A percentile compares a stretch with the other conserved stretches of the same genome.
These are phyloP conservation scores for Gonium pectorale DNA, from an alignment of 139 green algal genomes.

Conservation along the genomic window DNA sequence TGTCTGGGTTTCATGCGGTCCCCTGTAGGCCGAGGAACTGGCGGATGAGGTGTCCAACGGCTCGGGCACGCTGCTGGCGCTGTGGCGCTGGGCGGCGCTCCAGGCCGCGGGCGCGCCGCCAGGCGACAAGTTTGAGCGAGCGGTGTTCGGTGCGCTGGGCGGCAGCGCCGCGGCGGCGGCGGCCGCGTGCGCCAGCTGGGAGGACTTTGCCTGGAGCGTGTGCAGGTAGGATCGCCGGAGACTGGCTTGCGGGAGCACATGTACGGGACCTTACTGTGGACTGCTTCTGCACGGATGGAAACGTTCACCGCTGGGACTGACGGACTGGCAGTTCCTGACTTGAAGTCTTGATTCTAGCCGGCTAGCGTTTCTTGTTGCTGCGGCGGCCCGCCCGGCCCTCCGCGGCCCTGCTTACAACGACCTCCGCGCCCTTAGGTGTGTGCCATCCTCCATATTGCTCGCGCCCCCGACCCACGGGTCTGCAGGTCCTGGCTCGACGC, in stretches of 20 bases:
- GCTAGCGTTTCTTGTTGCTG: no score
- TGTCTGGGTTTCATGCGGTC: background rate
- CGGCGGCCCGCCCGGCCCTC: no score
- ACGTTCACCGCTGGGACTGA: no score
- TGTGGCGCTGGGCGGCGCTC: conserved; percentile 81
- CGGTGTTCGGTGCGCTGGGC: conserved; percentile 74
- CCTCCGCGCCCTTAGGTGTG: no score
- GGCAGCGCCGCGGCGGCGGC: conserved; percentile 65
- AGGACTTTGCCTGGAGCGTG: conserved; percentile 80
- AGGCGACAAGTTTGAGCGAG: conserved; percentile 68
- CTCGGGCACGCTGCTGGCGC: conserved; percentile 47
- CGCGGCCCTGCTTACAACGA: no score
- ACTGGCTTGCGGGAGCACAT: no score
- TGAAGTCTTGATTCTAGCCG: no score
- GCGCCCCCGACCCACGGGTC: no score
- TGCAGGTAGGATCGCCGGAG: conserved; percentile 61
- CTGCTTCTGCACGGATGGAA: no score
- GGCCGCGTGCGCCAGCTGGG: conserved; percentile 77
- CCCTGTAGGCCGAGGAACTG: conserved; percentile 60
- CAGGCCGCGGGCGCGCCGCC: conserved; percentile 52
- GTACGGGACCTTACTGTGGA: no score
- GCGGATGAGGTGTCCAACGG: conserved; percentile 65
- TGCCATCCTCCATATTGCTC: no score
- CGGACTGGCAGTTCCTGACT: no score
- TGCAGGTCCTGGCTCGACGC: conserved; percentile 31